Percentiles rank a stretch among this genome's conserved stretches.
Evolutionary conservation across 2,329 filamentous ascomycete genomes (phyloP).

Genomic region (Cladosporium sp.): DNA sequence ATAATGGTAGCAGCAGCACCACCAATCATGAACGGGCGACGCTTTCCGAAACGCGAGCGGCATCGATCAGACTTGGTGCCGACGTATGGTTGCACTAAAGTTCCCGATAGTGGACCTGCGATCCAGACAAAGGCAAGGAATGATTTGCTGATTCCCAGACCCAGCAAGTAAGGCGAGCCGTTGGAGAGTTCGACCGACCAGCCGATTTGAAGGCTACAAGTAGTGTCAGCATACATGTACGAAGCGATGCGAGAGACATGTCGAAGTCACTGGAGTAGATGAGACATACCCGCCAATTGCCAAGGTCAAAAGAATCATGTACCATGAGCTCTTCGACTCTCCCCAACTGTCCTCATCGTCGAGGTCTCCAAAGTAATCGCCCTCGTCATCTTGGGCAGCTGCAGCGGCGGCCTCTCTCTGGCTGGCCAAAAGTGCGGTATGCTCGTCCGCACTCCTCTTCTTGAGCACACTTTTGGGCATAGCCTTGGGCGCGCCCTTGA

Average conservation of each 20-base stretch:
- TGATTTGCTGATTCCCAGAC: slow-evolving; percentile 50
- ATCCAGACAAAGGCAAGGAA: slow-evolving; percentile 53
- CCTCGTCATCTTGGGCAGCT: background rate
- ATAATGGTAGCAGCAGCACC: slow-evolving; percentile 47
- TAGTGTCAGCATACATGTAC: background rate
- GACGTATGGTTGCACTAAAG: slow-evolving; percentile 51
- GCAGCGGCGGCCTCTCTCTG: background rate
- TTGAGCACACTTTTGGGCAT: slow-evolving; percentile 5
- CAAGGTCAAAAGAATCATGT: slow-evolving; percentile 79
- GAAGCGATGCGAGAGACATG: background rate
- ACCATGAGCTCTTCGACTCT: slow-evolving; percentile 70
- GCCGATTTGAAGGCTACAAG: slow-evolving; percentile 73
- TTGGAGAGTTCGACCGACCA: slow-evolving; percentile 95
- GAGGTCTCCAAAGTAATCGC: slow-evolving; percentile 7
- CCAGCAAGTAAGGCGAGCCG: slow-evolving; percentile 63
- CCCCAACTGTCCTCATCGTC: slow-evolving; percentile 18
- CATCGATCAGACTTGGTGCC: slow-evolving; percentile 51
- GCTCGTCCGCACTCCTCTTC: slow-evolving; percentile 14
- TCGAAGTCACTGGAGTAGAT: background rate
- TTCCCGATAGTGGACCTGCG: slow-evolving; percentile 52
- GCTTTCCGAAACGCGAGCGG: slow-evolving; percentile 45
- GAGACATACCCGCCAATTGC: slow-evolving; percentile 66
- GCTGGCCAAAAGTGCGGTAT: slow-evolving; percentile 16
- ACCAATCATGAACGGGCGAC: slow-evolving; percentile 50
- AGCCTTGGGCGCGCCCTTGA: background rate